phyloP scores from a whole-genome alignment of 2,329 filamentous ascomycete species.

The Fusarium miscanthi region DNA sequence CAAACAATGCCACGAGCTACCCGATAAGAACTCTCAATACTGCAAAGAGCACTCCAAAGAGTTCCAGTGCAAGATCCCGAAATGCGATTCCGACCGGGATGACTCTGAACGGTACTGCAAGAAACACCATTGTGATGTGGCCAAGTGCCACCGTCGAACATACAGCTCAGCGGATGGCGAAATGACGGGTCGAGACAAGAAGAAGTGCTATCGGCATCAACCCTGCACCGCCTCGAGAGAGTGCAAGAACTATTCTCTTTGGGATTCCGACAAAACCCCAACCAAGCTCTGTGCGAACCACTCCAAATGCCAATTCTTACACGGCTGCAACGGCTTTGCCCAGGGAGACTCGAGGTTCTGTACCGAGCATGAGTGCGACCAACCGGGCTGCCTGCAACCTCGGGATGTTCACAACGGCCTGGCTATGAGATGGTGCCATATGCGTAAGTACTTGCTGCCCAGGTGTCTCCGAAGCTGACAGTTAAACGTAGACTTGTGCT shows the following conservation, averaged over 20 bases:
- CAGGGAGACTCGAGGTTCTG: conserved; percentile 9
- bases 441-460: conserved; percentile 8
- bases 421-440: conserved; percentile 16
- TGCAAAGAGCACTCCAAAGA: conserved; percentile 12
- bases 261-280: not conserved
- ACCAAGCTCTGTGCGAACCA: conserved; percentile 22
- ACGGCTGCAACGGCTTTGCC: conserved; percentile 14
- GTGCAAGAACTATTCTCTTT: not conserved
- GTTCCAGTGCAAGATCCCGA: not conserved
- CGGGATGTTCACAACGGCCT: conserved; percentile 5
- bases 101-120: conserved; percentile 4
- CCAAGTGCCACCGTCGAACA: not conserved
- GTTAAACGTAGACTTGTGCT: conserved; percentile 21
- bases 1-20: conserved; percentile 5
- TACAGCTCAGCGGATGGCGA: not conserved
- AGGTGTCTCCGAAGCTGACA: not conserved
- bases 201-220: conserved; percentile 27
- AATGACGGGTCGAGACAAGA: not conserved
- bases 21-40: not conserved
- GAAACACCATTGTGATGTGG: conserved; percentile 8
- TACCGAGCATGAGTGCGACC: conserved; percentile 22
- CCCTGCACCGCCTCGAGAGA: conserved; percentile 3
- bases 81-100: conserved; percentile 4
- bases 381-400: not conserved
- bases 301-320: conserved; percentile 8